Evolutionary conservation across 139 green algal genomes (phyloP).

Genomic region (Coelastrella sp.): DNA sequence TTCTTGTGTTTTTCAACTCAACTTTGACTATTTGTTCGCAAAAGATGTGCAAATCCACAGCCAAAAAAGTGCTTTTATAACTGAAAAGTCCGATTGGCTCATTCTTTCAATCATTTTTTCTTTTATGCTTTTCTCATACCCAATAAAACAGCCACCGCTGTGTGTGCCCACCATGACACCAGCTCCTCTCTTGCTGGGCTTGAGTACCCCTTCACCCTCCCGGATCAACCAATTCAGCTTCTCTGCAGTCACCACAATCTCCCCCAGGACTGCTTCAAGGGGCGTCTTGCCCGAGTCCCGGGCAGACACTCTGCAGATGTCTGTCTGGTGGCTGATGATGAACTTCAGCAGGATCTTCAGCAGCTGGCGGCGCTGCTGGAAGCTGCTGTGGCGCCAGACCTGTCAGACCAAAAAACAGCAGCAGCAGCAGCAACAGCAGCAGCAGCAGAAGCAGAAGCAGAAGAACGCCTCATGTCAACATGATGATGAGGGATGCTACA

Average conservation of each 20-base stretch:
- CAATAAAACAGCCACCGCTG: neutral
- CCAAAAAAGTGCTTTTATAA: no score
- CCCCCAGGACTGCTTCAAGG: constrained; percentile 95
- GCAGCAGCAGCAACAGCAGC: neutral
- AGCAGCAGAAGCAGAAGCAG: no score
- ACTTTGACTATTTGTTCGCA: no score
- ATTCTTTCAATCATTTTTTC: no score
- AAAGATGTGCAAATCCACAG: no score
- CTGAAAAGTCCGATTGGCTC: no score
- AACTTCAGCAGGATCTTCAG: constrained; percentile 90
- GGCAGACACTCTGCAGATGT: constrained; percentile 94
- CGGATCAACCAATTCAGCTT: constrained; percentile 96
- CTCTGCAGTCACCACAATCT: constrained; percentile 97
- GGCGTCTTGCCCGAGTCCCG: constrained; percentile 94
- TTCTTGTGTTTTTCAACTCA: no score
- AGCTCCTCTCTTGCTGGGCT: constrained; percentile 81
- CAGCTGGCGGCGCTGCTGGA: constrained; percentile 81
- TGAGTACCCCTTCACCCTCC: constrained; percentile 86
- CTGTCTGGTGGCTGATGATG: constrained; percentile 91
- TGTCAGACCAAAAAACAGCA: neutral
- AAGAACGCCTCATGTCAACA: no score
- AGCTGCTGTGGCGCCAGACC: constrained; percentile 67
- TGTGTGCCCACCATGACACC: constrained; percentile 81
- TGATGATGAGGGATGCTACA: neutral
- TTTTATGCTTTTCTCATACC: neutral